Base-by-base conservation (phyloP, 371 early-diverging fungal species). In the Zopfochytrium polystomum region DNA sequence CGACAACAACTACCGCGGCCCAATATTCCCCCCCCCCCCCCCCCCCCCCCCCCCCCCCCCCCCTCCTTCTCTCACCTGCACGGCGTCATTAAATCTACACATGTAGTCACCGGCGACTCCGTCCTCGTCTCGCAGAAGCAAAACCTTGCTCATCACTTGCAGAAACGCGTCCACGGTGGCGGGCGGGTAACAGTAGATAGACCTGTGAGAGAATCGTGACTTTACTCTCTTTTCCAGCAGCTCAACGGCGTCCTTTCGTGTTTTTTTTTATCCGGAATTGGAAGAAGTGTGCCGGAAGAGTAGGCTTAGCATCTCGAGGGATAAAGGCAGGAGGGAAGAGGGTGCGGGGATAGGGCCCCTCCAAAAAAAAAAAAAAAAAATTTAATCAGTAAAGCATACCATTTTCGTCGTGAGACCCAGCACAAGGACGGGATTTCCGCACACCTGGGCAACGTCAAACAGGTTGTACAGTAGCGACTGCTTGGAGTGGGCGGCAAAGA, bases 211-310 rank as follows among this genome's bases (percentile, higher is more conserved):
- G 72, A 93, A 96, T 31, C 96, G 80, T 20, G 94, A 93, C 59
- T 92, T 92, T 55, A 96, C 95, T 7, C 96, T 87, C 65, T 96
- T 96, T 71, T 96, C 96, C 23, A 96, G 60, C 33, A 90, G 65
- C 43, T 89, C 87, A 18, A 93, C 67, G 3, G 87, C 85, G 68
- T 96, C 90, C 89, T 88, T 2, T 7, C 11, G 15, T n/a, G 1
- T 7, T 22, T 20, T 35, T 34, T 54, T 32, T 54, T 38, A 38
- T n/a, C n/a, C n/a, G n/a, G n/a, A n/a, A n/a, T n/a, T n/a, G n/a
- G n/a, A n/a, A n/a, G n/a, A n/a, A n/a, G n/a, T n/a, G n/a, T n/a
- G n/a, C n/a, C n/a, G n/a, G n/a, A n/a, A n/a, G n/a, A 54, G 22
- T 13, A 52, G 2, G n/a, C 15, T 11, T 11, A 52, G 31, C 20